Evolutionary conservation across 108 stramenopile genomes (phyloP).

Genomic region (Bacterosira constricta): DNA sequence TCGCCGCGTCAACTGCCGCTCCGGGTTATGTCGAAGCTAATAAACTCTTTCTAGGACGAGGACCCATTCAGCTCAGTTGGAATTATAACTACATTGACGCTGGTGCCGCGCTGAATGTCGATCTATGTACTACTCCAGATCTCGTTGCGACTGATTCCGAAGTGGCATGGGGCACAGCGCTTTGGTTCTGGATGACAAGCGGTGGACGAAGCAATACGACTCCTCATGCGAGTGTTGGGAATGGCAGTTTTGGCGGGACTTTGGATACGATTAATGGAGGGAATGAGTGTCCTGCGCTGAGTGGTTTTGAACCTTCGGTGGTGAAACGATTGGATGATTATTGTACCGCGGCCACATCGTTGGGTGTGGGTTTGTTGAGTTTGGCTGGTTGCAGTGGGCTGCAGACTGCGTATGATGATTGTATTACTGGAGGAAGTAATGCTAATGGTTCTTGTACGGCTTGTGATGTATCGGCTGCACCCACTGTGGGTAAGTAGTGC

Average conservation of each 20-base stretch:
- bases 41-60: slow-evolving; percentile 19
- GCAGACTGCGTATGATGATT: neutral
- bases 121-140: slow-evolving; percentile 20
- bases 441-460: neutral
- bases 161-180: neutral
- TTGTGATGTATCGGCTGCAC: neutral
- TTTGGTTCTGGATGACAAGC: slow-evolving; percentile 25
- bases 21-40: slow-evolving; percentile 8
- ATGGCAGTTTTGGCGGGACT: slow-evolving; percentile 21
- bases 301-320: neutral
- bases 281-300: slow-evolving; percentile 8
- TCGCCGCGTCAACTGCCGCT: neutral
- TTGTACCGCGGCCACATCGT: slow-evolving; percentile 10
- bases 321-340: slow-evolving; percentile 15
- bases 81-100: slow-evolving; percentile 34
- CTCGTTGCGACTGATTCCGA: slow-evolving; percentile 12
- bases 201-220: neutral
- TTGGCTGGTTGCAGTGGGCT: slow-evolving; percentile 13
- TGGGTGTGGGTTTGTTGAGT: neutral
- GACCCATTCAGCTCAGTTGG: slow-evolving; percentile 26
- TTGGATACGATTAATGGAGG: slow-evolving; percentile 12
- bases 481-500: neutral
- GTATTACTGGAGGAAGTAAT: neutral
- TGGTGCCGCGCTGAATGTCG: neutral
- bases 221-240: neutral